Base-by-base conservation (phyloP, 1,284 basidiomycete genomes). In the Amylostereum areolatum region DNA sequence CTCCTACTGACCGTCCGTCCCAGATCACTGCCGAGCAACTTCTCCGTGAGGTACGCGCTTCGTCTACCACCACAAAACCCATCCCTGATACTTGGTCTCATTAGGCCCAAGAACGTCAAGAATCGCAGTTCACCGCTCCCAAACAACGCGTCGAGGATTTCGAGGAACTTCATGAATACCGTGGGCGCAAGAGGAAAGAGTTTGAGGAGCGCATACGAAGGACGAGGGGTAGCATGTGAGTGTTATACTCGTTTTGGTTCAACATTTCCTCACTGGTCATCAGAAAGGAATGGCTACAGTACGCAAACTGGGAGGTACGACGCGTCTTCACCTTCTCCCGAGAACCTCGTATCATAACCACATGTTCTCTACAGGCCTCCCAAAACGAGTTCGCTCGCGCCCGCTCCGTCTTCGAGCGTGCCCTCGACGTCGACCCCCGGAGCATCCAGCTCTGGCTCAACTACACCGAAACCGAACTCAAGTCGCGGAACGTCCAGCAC, bases 401-500 rank as follows among this genome's bases (percentile, higher is more conserved):
- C 9, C 80, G 97, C 25, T 97, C 94, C 9, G 87, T 99, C 42
- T 99, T 92, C 61, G 96, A 99, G 69, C 88, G 97, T 59, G 95
- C 96, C 0, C 75, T 99, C 51, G 97, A 99, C 62, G 92, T 98
- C 50, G 95, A 98, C 64, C 80, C 94, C 0, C 80, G 92, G 35
- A 87, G 85, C 49, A 76, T 92, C 31, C 90, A 94, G 57, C 74
- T 99, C 55, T 99, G 97, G 97, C 74, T 97, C 50, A 86, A 84
- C 57, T 99, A 99, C 70, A 89, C 91, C n/a, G 97, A 99, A 68
- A 94, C 94, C 84, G 97, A 99, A 68, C 81, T 99, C 55, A 97
- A 97, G 70, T 88, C 89, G 24, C 86, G 96, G 55, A 98, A 99
- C 62, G 91, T 99, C 45, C 91, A 97, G 63, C 96, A 98, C 61